Conservation (phyloP, 768 basidiomycete species). For the Phaeotremella fagi region DNA sequence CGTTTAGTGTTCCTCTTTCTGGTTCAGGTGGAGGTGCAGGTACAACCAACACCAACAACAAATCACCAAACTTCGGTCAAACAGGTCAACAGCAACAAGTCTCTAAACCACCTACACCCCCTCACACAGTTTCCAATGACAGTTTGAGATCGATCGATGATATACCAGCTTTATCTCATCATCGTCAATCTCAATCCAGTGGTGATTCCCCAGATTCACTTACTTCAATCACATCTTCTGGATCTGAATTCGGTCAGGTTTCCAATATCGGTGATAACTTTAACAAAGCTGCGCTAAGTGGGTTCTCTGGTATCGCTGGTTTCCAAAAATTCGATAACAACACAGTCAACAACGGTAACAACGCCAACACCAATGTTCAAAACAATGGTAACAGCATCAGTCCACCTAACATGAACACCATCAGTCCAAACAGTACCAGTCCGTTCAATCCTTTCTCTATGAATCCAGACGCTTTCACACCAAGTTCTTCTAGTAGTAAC, state of each 20-base stretch:
- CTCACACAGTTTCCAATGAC: constrained; percentile 22
- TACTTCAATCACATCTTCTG: constrained; percentile 14
- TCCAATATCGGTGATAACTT: background rate
- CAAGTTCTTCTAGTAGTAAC: background rate
- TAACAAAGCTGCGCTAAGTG: background rate
- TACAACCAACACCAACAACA: constrained; percentile 5
- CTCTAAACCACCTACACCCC: constrained; percentile 31
- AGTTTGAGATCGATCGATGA: constrained; percentile 25
- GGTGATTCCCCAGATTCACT: constrained; percentile 27
- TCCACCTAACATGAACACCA: background rate
- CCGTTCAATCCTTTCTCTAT: background rate
- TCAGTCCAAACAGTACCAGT: background rate
- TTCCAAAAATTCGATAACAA: no score
- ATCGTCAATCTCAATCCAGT: constrained; percentile 4
- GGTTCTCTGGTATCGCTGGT: background rate
- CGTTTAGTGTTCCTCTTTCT: constrained; percentile 66
- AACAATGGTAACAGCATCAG: background rate
- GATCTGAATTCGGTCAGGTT: background rate
- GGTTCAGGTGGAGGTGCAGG: constrained; percentile 7
- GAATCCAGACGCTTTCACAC: background rate
- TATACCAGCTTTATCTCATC: constrained; percentile 6
- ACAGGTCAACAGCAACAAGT: constrained; percentile 1
- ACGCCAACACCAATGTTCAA: background rate
- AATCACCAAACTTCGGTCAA: constrained; percentile 1
- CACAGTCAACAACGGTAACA: no score